phyloP scores from a whole-genome alignment of 768 basidiomycete species.

The Kwoniella dejecticola region DNA sequence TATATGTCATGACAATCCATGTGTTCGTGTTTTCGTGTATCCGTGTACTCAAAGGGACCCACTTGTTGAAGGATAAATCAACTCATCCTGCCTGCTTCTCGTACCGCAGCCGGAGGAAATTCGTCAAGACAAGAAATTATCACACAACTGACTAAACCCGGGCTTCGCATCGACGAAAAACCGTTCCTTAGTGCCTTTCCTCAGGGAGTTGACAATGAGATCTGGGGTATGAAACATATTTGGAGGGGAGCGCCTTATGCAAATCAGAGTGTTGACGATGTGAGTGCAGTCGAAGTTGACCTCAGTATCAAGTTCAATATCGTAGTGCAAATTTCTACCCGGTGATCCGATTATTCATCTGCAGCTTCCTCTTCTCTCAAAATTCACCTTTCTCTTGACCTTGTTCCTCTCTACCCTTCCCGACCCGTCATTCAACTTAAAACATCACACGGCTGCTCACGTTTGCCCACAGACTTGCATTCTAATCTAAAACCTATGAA shows the following conservation, averaged over 20 bases:
- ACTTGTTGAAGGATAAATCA: neutral
- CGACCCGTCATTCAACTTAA: too few species aligned
- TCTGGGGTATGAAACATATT: constrained; percentile 32
- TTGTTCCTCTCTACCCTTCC: too few species aligned
- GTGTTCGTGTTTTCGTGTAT: too few species aligned
- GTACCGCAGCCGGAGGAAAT: constrained; percentile 25
- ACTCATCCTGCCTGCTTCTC: neutral
- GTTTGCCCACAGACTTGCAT: too few species aligned
- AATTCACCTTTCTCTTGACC: too few species aligned
- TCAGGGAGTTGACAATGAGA: constrained; percentile 32
- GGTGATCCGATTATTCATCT: too few species aligned
- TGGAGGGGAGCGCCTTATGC: constrained; percentile 35
- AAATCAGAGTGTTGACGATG: constrained; percentile 37
- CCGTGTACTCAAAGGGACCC: too few species aligned
- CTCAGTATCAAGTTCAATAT: neutral
- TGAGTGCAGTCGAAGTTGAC: constrained; percentile 11
- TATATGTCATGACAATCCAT: too few species aligned
- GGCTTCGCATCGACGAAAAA: constrained; percentile 19
- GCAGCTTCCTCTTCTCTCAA: too few species aligned
- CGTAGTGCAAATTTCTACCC: too few species aligned
- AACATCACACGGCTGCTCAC: too few species aligned
- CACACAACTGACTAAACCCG: constrained; percentile 29
- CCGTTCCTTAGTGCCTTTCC: constrained; percentile 36
- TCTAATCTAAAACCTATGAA: too few species aligned
- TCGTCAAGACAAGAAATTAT: constrained; percentile 28